Conservation (phyloP, 2,329 filamentous ascomycete genomes). For the Exserohilum rostratum region DNA sequence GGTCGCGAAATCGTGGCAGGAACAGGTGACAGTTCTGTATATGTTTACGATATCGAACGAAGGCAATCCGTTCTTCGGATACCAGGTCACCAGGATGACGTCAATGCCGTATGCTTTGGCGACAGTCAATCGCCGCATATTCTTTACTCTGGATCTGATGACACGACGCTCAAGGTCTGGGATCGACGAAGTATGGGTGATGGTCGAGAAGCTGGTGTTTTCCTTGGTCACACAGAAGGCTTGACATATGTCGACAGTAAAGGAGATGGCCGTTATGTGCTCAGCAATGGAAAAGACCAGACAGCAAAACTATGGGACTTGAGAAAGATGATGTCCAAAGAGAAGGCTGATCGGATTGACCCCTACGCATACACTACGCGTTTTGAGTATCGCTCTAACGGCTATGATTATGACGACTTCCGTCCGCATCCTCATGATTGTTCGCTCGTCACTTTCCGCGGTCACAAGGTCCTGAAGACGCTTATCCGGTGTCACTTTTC, state of each 20-base stretch:
- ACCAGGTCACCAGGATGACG: conserved; percentile 81
- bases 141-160: conserved; percentile 93
- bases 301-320: conserved; percentile 98
- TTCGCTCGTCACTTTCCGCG: conserved; percentile 90
- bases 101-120: conserved; percentile 96
- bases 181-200: conserved; percentile 75
- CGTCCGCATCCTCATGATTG: conserved; percentile 83
- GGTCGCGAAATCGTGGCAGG: conserved; percentile 90
- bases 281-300: conserved; percentile 95
- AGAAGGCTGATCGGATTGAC: conserved; percentile 64
- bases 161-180: conserved; percentile 94
- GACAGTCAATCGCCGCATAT: conserved; percentile 89
- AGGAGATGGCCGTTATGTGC: conserved; percentile 85
- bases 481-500: conserved; percentile 96
- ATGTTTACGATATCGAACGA: conserved; percentile 91
- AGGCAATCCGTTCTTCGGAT: conserved; percentile 76
- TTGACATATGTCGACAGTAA: conserved; percentile 77
- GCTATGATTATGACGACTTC: conserved; percentile 70
- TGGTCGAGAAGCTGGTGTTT: conserved; percentile 67
- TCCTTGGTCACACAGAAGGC: conserved; percentile 69
- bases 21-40: conserved; percentile 76
- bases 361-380: conserved; percentile 63
- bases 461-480: conserved; percentile 86
- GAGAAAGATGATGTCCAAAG: conserved; percentile 81
- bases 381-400: conserved; percentile 77